These are phyloP conservation scores for Castanea sativa DNA, from an alignment of 306 rosid genomes.

Conservation along the genomic window DNA sequence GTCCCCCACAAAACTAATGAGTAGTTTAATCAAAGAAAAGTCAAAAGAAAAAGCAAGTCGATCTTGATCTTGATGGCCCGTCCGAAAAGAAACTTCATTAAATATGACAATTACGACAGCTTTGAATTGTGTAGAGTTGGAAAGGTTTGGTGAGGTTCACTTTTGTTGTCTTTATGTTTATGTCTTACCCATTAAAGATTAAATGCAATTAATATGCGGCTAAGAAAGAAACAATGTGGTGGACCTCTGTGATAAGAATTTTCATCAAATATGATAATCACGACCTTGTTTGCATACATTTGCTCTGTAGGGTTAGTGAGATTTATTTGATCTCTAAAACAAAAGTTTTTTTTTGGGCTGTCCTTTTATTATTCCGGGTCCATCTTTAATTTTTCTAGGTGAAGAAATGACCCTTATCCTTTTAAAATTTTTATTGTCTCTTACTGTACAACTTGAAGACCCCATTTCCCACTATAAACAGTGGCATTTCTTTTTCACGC, in stretches of 20 bases:
- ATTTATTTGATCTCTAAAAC: no score
- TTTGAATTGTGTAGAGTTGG: background rate
- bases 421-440: no score
- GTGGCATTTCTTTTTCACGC: no score
- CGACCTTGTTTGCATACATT: no score
- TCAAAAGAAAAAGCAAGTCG: background rate
- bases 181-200: background rate
- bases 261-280: background rate
- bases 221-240: background rate
- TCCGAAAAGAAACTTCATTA: background rate
- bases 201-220: background rate
- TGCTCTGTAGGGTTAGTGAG: no score
- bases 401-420: no score
- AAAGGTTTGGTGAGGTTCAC: background rate
- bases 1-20: background rate
- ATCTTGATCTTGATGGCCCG: background rate
- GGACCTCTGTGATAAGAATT: background rate
- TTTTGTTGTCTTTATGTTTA: background rate
- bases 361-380: no score
- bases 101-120: background rate
- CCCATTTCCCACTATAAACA: no score
- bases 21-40: background rate
- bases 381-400: no score
- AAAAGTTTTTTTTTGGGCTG: no score
- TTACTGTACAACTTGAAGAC: no score